Percentiles rank a stretch among this genome's conserved stretches.
phyloP scores from a whole-genome alignment of 257 asterid species.

The Solanum etuberosum region DNA sequence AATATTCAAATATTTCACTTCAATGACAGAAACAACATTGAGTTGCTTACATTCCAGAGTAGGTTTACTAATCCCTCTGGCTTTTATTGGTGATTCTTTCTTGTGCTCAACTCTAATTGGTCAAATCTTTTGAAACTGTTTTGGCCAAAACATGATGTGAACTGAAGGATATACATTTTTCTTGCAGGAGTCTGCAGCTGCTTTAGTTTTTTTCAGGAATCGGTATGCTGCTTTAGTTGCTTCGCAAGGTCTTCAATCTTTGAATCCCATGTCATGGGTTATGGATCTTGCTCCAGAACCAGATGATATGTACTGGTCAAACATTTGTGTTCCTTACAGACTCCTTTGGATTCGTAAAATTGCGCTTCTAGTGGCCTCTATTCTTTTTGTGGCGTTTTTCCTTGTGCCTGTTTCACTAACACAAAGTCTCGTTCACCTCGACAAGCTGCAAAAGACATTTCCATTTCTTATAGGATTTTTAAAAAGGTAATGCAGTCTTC shows the following conservation, averaged over 20 bases:
- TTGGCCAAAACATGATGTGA: not conserved
- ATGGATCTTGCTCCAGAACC: conserved; percentile 85
- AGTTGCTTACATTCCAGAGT: not conserved
- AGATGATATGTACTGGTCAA: conserved; percentile 70
- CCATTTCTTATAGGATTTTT: conserved; percentile 39
- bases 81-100: not conserved
- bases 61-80: not conserved
- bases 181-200: conserved; percentile 76
- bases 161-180: not conserved
- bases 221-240: conserved; percentile 89
- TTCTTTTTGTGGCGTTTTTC: conserved; percentile 52
- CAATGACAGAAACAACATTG: not conserved
- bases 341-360: conserved; percentile 78
- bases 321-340: conserved; percentile 60
- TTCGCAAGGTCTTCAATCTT: conserved; percentile 59
- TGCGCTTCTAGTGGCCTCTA: conserved; percentile 47
- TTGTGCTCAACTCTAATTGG: not conserved
- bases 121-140: not conserved
- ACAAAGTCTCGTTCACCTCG: conserved; percentile 74
- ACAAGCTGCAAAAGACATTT: conserved; percentile 46
- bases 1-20: not conserved
- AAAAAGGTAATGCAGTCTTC: conserved; percentile 26
- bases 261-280: conserved; percentile 75
- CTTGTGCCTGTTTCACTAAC: conserved; percentile 73
- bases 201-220: conserved; percentile 79